Evolutionary conservation across 106 monocot species (phyloP).

Genomic region (Acorus gramineus): DNA sequence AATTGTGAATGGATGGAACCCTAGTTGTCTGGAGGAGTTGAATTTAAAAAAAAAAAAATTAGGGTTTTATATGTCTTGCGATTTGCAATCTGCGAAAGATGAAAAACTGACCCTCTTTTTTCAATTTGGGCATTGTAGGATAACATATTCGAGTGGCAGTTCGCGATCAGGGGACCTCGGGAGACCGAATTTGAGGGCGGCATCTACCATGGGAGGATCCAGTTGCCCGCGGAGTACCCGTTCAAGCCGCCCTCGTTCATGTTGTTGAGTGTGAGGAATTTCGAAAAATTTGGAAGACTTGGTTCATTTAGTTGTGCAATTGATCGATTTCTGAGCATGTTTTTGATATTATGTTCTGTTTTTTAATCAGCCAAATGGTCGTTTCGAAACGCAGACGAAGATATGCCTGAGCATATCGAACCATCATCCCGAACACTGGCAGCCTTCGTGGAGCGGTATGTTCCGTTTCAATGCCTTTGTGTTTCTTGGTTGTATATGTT

Average conservation of each 20-base stretch:
- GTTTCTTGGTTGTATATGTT: neutral
- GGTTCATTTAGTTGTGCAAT: neutral
- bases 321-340: neutral
- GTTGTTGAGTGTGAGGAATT: constrained; percentile 56
- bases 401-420: constrained; percentile 99
- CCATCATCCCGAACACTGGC: constrained; percentile 98
- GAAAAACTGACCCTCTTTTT: neutral
- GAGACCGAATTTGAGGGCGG: constrained; percentile 96
- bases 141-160: constrained; percentile 97
- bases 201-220: constrained; percentile 94
- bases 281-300: neutral
- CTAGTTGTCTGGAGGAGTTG: too few species aligned
- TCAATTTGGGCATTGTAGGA: constrained; percentile 34
- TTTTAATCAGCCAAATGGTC: constrained; percentile 77
- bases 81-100: neutral
- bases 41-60: too few species aligned
- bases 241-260: constrained; percentile 91
- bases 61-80: too few species aligned
- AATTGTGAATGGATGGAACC: too few species aligned
- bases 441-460: constrained; percentile 98
- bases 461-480: constrained; percentile 2
- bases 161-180: constrained; percentile 75
- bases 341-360: neutral
- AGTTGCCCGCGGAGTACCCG: constrained; percentile 83
- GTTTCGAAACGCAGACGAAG: constrained; percentile 93